Base-by-base conservation (phyloP, 2,329 filamentous ascomycete genomes). In the Fusarium sp. region DNA sequence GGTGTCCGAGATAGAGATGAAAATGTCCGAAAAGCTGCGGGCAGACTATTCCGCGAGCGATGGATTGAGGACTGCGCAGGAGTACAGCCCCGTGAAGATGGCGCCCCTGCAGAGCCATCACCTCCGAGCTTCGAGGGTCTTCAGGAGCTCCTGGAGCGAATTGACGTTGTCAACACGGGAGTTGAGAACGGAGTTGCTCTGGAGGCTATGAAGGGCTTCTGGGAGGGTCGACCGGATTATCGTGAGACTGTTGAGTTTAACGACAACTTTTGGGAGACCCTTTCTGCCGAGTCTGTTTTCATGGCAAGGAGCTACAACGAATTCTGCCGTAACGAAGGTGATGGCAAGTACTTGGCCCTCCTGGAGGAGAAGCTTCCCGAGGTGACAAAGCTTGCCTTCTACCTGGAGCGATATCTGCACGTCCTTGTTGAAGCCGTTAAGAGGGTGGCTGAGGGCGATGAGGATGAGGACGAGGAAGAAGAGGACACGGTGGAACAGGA, bases 61-160 rank as follows among this genome's bases (percentile, higher is more conserved):
- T 99, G 97, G 97, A 96, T 99, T 71, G 96, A 98, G 80, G 95
- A 98, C 80, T 98, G 95, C 78, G 95, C 94, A 7, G 92, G 92
- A 3, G 87, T 89, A 2, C 86, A 88, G 9, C 89, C 92, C 41
- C 89, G 90, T 58, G 87, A 87, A 20, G 90, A 88, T 11, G 89
- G 89, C 34, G 88, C 88, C 57, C 87, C 88, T 6, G 84, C 84
- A 18, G 88, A 91, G 68, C 84, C 89, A 7, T 88, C 89, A 1
- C 88, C 88, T 1, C 93, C 94, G 0, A 96, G 88, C 69, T 89
- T 97, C 11, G 92, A 96, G n/a, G 95, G 93, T 0, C 87, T 99
- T 7, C 88, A 97, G 4, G 97, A 99, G 82, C 88, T 99, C 0
- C 87, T 99, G 6, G 97, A 99, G 84, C 92, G 97, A 76, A 97